Evolutionary conservation across 2,329 filamentous ascomycete species (phyloP), one percentile per base, ranked within the genome.

Genomic region (Colletotrichum falcatum): DNA sequence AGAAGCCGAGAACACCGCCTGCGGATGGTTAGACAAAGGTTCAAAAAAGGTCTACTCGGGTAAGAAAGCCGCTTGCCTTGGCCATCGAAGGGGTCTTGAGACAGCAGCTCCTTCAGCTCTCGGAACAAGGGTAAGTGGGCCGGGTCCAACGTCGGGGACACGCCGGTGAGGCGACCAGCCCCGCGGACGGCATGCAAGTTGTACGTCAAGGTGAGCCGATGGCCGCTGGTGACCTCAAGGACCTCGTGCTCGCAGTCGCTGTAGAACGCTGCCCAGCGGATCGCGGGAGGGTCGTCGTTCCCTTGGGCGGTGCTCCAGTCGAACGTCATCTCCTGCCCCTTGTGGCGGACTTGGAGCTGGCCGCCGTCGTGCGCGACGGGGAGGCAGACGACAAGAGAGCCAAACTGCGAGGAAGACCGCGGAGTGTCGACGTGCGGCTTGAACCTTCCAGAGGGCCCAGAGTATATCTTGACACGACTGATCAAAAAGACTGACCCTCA

Each of bases 131-230:
- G 46, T 4, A 49, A 23, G 11, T 26, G 18, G 23, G 23, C 23
- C 28, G 46, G 46, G 46, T 49, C 12, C 23, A 49, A 18, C 16
- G 46, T 28, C 23, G 42, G 42, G 20, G 46, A 49, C 12, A 6
- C 23, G 8, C 46, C 23, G 11, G 46, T 26, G n/a, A 49, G 46
- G 12, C n/a, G 23, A 4, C 23, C 11, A 12, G n/a, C 14, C 12
- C 46, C 46, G 23, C 46, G 46, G 2, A 79, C 77, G 14, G 81
- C 77, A 71, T 83, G 89, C 1, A 91, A 78, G 67, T 90, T 90
- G 78, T 91, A 90, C 0, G 88, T 90, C 28, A 91, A 75, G 0
- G 86, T 90, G 20, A 91, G 71, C 0, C 87, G 84, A 66, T 90
- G 81, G 0, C 88, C 88, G 1, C 77, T 73, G 0, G 78, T 85